phyloP scores from a whole-genome alignment of 176 grass and related monocot genomes.

The Phoenix dactylifera region DNA sequence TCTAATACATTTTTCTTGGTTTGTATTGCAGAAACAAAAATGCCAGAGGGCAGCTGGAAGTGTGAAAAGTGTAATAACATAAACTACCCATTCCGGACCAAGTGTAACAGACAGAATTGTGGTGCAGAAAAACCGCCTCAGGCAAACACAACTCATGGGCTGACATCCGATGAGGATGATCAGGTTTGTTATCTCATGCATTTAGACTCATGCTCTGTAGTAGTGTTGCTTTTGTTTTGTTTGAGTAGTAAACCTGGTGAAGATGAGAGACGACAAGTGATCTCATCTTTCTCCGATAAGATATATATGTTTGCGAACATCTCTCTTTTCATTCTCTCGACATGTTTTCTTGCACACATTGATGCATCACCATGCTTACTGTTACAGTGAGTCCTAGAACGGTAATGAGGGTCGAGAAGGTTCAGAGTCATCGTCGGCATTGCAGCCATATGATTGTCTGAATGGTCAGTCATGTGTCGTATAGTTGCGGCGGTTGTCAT shows the following conservation, averaged over 20 bases:
- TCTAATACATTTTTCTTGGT: too few relatives aligned
- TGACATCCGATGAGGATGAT: conserved; percentile 42
- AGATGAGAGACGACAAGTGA: background rate
- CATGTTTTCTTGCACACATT: conserved; percentile 44
- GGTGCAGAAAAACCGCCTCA: conserved; percentile 59
- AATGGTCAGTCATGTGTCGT: conserved; percentile 43
- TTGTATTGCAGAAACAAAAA: conserved; percentile 49
- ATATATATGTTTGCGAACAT: conserved; percentile 7
- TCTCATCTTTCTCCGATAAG: conserved; percentile 13
- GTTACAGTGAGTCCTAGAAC: conserved; percentile 97
- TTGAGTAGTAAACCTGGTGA: conserved; percentile 5
- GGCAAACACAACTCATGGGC: conserved; percentile 33
- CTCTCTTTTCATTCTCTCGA: conserved; percentile 10
- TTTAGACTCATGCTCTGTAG: conserved; percentile 2
- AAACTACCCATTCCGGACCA: conserved; percentile 80
- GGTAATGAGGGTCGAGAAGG: conserved; percentile 83
- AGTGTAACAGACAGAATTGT: conserved; percentile 83
- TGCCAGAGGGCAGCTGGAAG: conserved; percentile 87
- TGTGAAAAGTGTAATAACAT: conserved; percentile 86
- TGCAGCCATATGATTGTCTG: conserved; percentile 52
- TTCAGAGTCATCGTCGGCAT: conserved; percentile 73
- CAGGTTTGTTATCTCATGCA: conserved; percentile 42
- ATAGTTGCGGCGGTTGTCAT: conserved; percentile 45
- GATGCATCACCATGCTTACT: conserved; percentile 59
- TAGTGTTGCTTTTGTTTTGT: background rate